These are phyloP conservation scores for Carpinus viminea DNA, from an alignment of 306 rosid genomes.

Conservation along the genomic window DNA sequence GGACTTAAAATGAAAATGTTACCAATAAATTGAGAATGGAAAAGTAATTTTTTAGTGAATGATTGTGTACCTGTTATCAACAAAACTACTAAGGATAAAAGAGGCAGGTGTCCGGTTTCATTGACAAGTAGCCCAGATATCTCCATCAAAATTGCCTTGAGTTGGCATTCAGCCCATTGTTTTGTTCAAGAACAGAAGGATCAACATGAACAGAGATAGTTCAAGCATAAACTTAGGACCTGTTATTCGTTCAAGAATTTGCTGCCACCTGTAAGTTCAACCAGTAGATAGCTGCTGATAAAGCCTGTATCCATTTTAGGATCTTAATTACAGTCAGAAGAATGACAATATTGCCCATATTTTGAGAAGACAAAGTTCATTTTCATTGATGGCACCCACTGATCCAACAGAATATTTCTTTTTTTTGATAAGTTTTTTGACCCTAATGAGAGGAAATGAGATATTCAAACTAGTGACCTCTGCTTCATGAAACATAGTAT, in stretches of 20 bases:
- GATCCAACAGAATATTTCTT: not conserved
- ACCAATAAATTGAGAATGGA: not conserved
- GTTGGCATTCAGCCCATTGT: constrained; percentile 35
- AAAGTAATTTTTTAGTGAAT: not conserved
- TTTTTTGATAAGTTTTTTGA: no score
- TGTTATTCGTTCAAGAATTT: constrained; percentile 25
- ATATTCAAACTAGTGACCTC: no score
- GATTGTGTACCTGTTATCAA: not conserved
- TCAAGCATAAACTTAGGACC: constrained; percentile 42
- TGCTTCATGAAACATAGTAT: no score
- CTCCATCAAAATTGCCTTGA: constrained; percentile 19
- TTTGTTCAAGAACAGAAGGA: constrained; percentile 44
- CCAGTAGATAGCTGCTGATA: constrained; percentile 98
- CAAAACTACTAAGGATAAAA: not conserved
- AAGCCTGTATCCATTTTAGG: constrained; percentile 94
- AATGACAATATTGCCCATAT: constrained; percentile 4
- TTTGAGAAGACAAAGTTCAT: not conserved
- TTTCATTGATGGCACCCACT: not conserved
- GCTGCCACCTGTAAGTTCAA: constrained; percentile 71
- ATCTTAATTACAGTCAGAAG: constrained; percentile 70
- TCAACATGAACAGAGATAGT: constrained; percentile 39
- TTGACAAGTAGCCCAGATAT: not conserved
- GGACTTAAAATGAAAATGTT: not conserved
- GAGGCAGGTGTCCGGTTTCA: not conserved
- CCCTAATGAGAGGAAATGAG: no score